Conservation (phyloP, 1,139 yeast genomes). For the Yamadazyma conglobata region DNA sequence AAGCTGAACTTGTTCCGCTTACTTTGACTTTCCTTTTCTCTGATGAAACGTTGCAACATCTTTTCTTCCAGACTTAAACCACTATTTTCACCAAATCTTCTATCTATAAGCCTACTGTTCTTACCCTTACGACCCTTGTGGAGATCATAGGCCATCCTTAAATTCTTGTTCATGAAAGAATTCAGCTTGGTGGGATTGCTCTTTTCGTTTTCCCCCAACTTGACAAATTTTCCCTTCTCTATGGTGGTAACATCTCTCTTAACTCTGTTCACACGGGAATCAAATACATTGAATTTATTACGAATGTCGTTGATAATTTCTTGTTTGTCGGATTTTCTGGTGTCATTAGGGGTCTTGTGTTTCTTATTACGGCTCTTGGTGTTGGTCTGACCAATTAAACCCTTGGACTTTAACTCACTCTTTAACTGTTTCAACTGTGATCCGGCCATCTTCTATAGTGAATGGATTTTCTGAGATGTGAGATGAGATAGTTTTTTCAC, state of each 20-base stretch:
- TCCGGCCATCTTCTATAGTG: slow-evolving; percentile 60
- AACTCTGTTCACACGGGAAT: slow-evolving; percentile 64
- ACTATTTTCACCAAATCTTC: slow-evolving; percentile 86
- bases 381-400: slow-evolving; percentile 80
- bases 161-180: slow-evolving; percentile 72
- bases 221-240: slow-evolving; percentile 50
- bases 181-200: slow-evolving; percentile 48
- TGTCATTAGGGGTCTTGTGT: slow-evolving; percentile 56
- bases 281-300: slow-evolving; percentile 86
- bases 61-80: slow-evolving; percentile 79
- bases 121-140: slow-evolving; percentile 60
- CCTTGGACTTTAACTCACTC: slow-evolving; percentile 71
- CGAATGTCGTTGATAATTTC: slow-evolving; percentile 60
- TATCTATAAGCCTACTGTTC: slow-evolving; percentile 76
- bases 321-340: slow-evolving; percentile 64
- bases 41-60: slow-evolving; percentile 91
- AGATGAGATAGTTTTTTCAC: slow-evolving; percentile 10
- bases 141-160: slow-evolving; percentile 65
- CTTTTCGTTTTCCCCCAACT: slow-evolving; percentile 51
- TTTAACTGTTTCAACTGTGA: slow-evolving; percentile 83
- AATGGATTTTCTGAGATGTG: slow-evolving; percentile 1
- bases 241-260: slow-evolving; percentile 63
- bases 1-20: slow-evolving; percentile 59
- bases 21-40: slow-evolving; percentile 69
- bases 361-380: slow-evolving; percentile 52